Evolutionary conservation across 306 rosid species (phyloP), one percentile per base, ranked within the genome.

Genomic region (Pterocarpus santalinus): DNA sequence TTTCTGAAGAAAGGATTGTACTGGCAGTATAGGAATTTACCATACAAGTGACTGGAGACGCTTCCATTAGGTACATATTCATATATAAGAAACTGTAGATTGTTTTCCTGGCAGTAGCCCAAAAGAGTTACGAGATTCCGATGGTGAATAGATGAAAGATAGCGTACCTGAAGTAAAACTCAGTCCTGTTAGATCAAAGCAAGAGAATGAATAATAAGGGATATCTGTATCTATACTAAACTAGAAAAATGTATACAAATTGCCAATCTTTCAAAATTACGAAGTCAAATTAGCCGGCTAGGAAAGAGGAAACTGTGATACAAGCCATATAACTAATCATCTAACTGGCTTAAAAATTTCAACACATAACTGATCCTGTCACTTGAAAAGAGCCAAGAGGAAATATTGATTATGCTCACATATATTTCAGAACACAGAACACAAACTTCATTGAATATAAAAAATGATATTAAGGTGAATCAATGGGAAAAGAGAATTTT

Each of bases 51-150:
- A 89, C 85, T 84, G 86, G 97, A 94, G 87, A 94, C 92, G 70
- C 97, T 94, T 85, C 97, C 97, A 76, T 90, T 92, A 51, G 94
- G 97, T 72, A 94, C 87, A 33, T 94, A 89, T 82, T 94, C 98
- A 2, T 92, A 92, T 73, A 94, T 76, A 75, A 94, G 98, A 88
- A 91, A 88, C 90, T 94, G 98, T 1, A 86, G 87, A 81, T 84
- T 89, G 82, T 83, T 91, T 86, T 94, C 98, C 87, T 92, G 98
- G 85, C 98, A 94, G 85, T 94, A 94, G 46, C 98, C 98, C 78
- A 94, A 69, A n/a, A 92, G 97, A 88, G 78, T 81, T 32, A 92
- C 98, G 22, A 94, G 85, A 83, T 94, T 92, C 82, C 90, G 88
- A 69, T 94, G 97, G 12, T 82, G 93, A 84, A 92, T 90, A 13